A percentile compares a stretch with the other conserved stretches of the same genome.
Conservation (phyloP, 1,284 basidiomycete species). For the Moesziomyces antarcticus region DNA sequence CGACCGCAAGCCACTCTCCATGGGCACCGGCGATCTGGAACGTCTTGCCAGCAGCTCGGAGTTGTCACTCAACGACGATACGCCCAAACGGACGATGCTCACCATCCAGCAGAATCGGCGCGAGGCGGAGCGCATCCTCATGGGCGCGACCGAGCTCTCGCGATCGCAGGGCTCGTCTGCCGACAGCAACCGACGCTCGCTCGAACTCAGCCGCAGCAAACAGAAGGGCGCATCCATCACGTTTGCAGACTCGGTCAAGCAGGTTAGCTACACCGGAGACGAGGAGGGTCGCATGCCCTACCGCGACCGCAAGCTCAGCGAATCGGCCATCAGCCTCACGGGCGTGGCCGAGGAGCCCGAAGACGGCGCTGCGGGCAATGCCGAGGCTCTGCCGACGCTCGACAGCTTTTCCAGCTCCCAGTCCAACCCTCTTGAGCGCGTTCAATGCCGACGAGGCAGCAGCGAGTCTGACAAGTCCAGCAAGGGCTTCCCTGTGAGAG, state of each 20-base stretch:
- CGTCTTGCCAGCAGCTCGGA: slow-evolving; percentile 34
- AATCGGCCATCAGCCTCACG: slow-evolving; percentile 58
- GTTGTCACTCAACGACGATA: slow-evolving; percentile 25
- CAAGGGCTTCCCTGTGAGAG: slow-evolving; percentile 15
- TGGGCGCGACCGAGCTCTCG: slow-evolving; percentile 21
- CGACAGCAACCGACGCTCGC: slow-evolving; percentile 28
- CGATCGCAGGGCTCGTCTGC: slow-evolving; percentile 6
- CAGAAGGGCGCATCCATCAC: slow-evolving; percentile 44
- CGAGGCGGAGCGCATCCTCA: slow-evolving; percentile 50
- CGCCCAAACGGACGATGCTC: slow-evolving; percentile 23
- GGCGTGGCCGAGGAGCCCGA: slow-evolving; percentile 58
- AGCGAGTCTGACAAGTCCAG: slow-evolving; percentile 46
- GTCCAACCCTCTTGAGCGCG: slow-evolving; percentile 10
- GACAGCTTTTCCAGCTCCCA: slow-evolving; percentile 20
- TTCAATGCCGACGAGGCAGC: slow-evolving; percentile 36
- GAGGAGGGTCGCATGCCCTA: slow-evolving; percentile 53
- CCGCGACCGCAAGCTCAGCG: slow-evolving; percentile 59
- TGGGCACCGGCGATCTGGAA: slow-evolving; percentile 33
- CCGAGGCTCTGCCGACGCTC: slow-evolving; percentile 10
- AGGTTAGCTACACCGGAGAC: slow-evolving; percentile 39
- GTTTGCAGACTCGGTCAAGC: slow-evolving; percentile 52
- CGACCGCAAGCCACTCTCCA: slow-evolving; percentile 27
- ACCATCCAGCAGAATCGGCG: slow-evolving; percentile 40
- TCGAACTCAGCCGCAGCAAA: slow-evolving; percentile 20
- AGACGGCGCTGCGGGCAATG: slow-evolving; percentile 17